Evolutionary conservation across 2,329 filamentous ascomycete species (phyloP), one percentile per base, ranked within the genome.

Genomic region (Ophioceras dolichostomum): DNA sequence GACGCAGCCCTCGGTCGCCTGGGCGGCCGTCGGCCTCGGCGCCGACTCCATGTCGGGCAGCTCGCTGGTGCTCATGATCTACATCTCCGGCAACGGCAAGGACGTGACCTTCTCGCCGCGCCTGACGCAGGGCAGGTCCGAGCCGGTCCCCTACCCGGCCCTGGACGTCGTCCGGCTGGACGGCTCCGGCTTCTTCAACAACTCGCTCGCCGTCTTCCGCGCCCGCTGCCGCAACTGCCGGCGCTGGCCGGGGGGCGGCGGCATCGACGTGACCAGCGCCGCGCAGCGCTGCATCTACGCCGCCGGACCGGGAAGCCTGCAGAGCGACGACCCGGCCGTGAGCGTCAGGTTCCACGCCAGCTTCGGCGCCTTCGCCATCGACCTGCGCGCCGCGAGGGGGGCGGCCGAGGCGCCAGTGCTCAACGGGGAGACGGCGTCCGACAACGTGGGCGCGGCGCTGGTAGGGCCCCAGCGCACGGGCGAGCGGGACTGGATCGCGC

Each of bases 31-130:
- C 30, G 73, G 73, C 26, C 60, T 75, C 27, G 73, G 73, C 32
- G 62, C 58, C 39, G 45, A 61, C 33, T 61, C 64, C 46, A 74
- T 74, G 65, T 53, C 58, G 3, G 61, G 67, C 35, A 39, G 35
- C 27, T 58, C 70, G 7, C 57, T 76, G 18, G 67, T 72, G 40
- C 61, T 76, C 32, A 61, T 76, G 47, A 54, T 67, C n/a, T 76
- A 78, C 55, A 54, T 59, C 32, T 65, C 64, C 39, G 50, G 54
- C 4, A 56, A 56, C 5, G 61, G 59, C 37, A 52, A 61, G 37
- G 68, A 69, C 43, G 61, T 75, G 39, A 76, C 70, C 19, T 59
- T 78, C 39, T 75, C 69, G 19, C 68, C 72, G 2, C 70, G 73
- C 36, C 49, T 68, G 22, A 58, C 63, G 26, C 56, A 59, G 8